These are phyloP conservation scores for Malassezia restricta DNA, from an alignment of 1,284 basidiomycete species.

Conservation along the genomic window DNA sequence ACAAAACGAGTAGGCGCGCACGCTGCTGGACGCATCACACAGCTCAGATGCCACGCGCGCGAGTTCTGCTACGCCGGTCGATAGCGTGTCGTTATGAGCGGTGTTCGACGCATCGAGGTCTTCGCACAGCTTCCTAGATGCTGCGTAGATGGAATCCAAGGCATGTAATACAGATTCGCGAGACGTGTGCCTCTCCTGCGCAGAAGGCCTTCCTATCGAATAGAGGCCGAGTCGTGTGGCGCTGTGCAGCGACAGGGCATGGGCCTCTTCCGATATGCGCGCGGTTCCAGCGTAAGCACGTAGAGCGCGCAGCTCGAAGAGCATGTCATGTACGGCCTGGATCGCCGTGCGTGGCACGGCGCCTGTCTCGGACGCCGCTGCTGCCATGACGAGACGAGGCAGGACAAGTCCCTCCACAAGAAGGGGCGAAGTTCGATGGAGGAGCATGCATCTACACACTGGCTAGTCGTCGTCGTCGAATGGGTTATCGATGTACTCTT, in stretches of 20 bases:
- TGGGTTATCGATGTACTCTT: slow-evolving; percentile 11
- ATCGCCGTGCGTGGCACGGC: not conserved
- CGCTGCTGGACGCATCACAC: not conserved
- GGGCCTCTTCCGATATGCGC: not conserved
- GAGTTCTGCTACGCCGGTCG: not conserved
- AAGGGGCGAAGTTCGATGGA: not conserved
- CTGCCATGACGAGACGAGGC: not conserved
- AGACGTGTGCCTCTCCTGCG: not conserved
- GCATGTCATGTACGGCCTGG: not conserved
- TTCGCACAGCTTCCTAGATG: not conserved
- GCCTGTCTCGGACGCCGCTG: not conserved
- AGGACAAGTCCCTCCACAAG: not conserved
- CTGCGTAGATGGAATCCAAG: not conserved
- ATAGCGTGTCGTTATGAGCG: not conserved
- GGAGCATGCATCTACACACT: no score
- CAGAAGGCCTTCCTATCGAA: not conserved
- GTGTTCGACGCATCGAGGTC: not conserved
- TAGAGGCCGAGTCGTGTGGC: slow-evolving; percentile 1
- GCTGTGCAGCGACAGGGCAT: not conserved
- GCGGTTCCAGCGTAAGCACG: not conserved
- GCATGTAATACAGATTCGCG: slow-evolving; percentile 2
- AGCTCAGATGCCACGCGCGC: slow-evolving; percentile 3
- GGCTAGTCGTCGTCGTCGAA: slow-evolving; percentile 16
- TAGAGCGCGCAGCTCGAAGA: not conserved
- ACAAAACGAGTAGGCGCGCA: not conserved